Percentiles rank a stretch among this genome's conserved stretches.
Conservation (phyloP, 2,329 filamentous ascomycete species). For the Pyrenochaeta sp. region DNA sequence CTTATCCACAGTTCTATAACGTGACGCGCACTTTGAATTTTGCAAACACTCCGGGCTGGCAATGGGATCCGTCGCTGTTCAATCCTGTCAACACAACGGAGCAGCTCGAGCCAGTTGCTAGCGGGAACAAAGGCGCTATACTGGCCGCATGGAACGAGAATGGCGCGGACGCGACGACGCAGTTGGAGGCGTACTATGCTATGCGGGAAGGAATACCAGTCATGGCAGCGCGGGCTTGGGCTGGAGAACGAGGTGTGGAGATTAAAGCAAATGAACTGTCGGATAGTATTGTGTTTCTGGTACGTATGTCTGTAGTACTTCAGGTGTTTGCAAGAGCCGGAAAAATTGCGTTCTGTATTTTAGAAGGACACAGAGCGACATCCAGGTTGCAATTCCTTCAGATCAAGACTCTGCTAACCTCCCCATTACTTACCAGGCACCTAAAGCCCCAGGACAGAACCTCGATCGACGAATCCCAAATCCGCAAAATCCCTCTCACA, state of each 20-base stretch:
- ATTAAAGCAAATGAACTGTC: slow-evolving; percentile 38
- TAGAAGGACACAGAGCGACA: neutral
- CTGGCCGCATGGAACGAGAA: slow-evolving; percentile 61
- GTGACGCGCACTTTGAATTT: slow-evolving; percentile 57
- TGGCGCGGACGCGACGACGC: slow-evolving; percentile 58
- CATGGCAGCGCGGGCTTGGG: slow-evolving; percentile 55
- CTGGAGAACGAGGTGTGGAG: slow-evolving; percentile 47
- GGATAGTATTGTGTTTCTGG: slow-evolving; percentile 50
- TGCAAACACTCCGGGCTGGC: slow-evolving; percentile 51
- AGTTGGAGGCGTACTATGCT: slow-evolving; percentile 59
- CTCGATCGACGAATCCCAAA: slow-evolving; percentile 49
- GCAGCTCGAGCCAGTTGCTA: slow-evolving; percentile 46
- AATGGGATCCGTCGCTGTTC: slow-evolving; percentile 58
- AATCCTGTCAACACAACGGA: slow-evolving; percentile 55
- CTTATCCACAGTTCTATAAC: slow-evolving; percentile 60
- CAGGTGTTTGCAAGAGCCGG: neutral
- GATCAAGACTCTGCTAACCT: neutral
- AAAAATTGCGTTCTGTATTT: neutral
- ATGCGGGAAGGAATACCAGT: slow-evolving; percentile 57
- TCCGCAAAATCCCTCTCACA: slow-evolving; percentile 8
- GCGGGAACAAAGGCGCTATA: slow-evolving; percentile 44
- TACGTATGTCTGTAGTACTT: slow-evolving; percentile 4
- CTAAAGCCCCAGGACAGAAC: slow-evolving; percentile 55
- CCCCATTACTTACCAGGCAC: slow-evolving; percentile 15
- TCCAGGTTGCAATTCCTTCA: neutral